Evolutionary conservation across 2,329 filamentous ascomycete species (phyloP).

Genomic region (Venturia nashicola): DNA sequence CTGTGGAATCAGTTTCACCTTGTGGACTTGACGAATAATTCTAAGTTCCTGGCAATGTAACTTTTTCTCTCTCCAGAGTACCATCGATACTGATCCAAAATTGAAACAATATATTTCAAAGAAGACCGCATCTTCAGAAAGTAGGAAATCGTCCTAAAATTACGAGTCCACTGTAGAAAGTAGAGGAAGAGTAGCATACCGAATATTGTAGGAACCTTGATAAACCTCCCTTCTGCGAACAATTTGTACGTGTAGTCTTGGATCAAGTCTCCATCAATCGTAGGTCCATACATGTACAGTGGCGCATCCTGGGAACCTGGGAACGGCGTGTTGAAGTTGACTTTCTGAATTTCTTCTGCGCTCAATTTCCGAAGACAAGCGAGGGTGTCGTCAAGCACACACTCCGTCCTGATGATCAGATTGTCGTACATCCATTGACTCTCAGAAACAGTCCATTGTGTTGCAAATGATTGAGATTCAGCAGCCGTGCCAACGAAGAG

Average conservation of each 20-base stretch:
- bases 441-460: conserved; percentile 36
- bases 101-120: too few species aligned
- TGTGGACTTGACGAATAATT: conserved; percentile 33
- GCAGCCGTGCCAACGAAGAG: conserved; percentile 26
- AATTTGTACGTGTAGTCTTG: conserved; percentile 40
- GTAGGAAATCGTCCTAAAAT: too few species aligned
- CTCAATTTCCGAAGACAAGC: conserved; percentile 44
- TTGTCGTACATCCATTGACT: conserved; percentile 49
- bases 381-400: conserved; percentile 24
- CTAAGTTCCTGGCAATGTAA: too few species aligned
- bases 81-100: too few species aligned
- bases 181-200: conserved; percentile 43
- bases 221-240: conserved; percentile 45
- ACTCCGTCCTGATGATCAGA: conserved; percentile 48
- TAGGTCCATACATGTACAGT: conserved; percentile 39
- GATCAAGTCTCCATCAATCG: conserved; percentile 45
- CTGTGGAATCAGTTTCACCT: neutral
- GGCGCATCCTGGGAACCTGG: conserved; percentile 31
- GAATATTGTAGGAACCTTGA: conserved; percentile 49
- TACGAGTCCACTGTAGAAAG: conserved; percentile 21
- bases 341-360: conserved; percentile 45
- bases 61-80: too few species aligned
- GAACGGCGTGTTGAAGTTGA: conserved; percentile 34
- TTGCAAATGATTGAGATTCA: conserved; percentile 37
- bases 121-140: too few species aligned